These are phyloP conservation scores for Aspergillus diversus DNA, from an alignment of 495 filamentous ascomycete genomes.

Conservation along the genomic window DNA sequence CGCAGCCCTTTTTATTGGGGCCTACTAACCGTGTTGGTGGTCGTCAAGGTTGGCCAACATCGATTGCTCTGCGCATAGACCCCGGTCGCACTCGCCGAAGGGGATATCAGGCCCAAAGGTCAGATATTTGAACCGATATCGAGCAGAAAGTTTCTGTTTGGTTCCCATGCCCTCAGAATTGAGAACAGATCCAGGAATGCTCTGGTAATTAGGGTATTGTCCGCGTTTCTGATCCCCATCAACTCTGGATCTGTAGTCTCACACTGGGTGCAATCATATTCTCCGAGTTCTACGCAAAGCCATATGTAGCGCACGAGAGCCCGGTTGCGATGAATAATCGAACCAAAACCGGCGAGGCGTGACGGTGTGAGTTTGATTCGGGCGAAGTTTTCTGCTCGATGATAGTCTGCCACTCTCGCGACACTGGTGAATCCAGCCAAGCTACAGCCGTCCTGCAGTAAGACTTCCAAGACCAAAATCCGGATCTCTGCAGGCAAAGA, in stretches of 20 bases:
- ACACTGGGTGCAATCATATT: slow-evolving; percentile 8
- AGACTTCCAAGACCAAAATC: slow-evolving; percentile 3
- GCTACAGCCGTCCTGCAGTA: slow-evolving; percentile 11
- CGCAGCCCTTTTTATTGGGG: too few relatives aligned
- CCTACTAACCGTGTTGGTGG: slow-evolving; percentile 11
- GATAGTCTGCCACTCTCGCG: slow-evolving; percentile 11
- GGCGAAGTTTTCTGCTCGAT: slow-evolving; percentile 12
- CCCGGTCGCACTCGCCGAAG: slow-evolving; percentile 2
- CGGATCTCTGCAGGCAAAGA: slow-evolving; percentile 14
- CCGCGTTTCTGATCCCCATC: slow-evolving; percentile 4
- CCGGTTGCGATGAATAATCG: slow-evolving; percentile 5
- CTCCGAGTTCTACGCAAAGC: slow-evolving; percentile 13
- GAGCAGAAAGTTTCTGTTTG: slow-evolving; percentile 15
- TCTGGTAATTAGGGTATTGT: slow-evolving; percentile 11
- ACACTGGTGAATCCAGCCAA: slow-evolving; percentile 7
- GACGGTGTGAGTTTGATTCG: slow-evolving; percentile 12
- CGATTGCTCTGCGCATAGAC: slow-evolving; percentile 7
- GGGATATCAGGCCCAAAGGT: slow-evolving; percentile 17
- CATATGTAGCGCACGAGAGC: slow-evolving; percentile 11
- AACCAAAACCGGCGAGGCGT: slow-evolving; percentile 12
- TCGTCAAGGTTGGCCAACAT: slow-evolving; percentile 5
- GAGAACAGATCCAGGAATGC: slow-evolving; percentile 17
- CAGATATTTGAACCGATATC: slow-evolving; percentile 18
- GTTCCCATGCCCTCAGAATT: slow-evolving; percentile 15
- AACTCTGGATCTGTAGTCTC: neutral